Evolutionary conservation across 352 stramenopile species (phyloP), one percentile per base, ranked within the genome.

Genomic region (Globisporangium cystogenes): DNA sequence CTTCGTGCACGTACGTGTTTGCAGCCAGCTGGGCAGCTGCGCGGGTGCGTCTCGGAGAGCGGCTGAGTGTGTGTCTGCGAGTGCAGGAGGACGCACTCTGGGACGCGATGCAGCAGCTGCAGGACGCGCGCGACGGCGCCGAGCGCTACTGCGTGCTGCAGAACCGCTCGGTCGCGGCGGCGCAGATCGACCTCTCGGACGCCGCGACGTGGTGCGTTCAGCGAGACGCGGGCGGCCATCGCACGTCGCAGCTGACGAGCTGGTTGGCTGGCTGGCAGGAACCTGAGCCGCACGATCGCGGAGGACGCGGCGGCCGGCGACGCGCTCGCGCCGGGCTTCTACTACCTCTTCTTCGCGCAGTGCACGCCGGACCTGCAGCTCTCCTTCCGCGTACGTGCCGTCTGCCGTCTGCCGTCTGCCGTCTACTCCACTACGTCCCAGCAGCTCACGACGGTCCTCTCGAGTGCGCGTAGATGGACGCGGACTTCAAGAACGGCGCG

Each of bases 281-380:
- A 75, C 11, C 53, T 90, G 46, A 74, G 60, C 37, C 64, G 81
- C 11, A 66, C 60, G 6, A 59, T 85, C 3, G 52, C 49, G 60
- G 15, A 4, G 33, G 11, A 11, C 14, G 26, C 23, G 16, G 54
- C 55, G 10, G 55, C 50, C 39, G 63, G 55, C 18, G 53, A 41
- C 11, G 54, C 73, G 24, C 53, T 78, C 1, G 44, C 21, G 1
- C 57, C 69, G 3, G 88, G 90, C 4, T 89, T 96, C 46, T 97
- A 97, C 69, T 93, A 94, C 51, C 54, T 96, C 20, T 86, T 96
- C 43, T 96, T 87, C 60, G 85, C 72, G 18, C 79, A 90, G 15
- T 97, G 90, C 64, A 79, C 67, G 0, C 62, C 62, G 26, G 71
- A 82, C 29, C 62, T 96, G 51, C 60, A 82, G 42, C 74, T 96